Percentiles rank a stretch among this genome's conserved stretches.
Conservation (phyloP, 495 filamentous ascomycete genomes). For the Jackrogersella minutella region DNA sequence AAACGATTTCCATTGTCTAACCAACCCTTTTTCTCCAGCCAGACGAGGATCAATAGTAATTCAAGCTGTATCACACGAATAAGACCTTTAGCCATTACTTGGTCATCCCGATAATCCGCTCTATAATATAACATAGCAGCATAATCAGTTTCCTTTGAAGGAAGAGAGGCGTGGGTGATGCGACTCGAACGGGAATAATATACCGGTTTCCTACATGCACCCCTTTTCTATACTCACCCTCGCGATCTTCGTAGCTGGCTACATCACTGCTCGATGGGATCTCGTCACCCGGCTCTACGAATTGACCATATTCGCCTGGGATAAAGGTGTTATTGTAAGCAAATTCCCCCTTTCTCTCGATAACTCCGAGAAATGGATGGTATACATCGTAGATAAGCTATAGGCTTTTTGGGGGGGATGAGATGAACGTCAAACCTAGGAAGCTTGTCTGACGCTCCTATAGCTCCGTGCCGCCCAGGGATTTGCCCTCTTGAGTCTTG, state of each 20-base stretch:
- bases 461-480: slow-evolving; percentile 56
- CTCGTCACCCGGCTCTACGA: slow-evolving; percentile 95
- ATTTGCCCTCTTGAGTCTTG: slow-evolving; percentile 51
- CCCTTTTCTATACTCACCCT: slow-evolving; percentile 92
- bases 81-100: background rate
- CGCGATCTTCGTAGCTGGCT: slow-evolving; percentile 98
- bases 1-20: background rate
- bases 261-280: slow-evolving; percentile 98
- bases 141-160: background rate
- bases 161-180: slow-evolving; percentile 33
- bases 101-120: background rate
- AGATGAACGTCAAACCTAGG: background rate
- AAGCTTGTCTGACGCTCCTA: slow-evolving; percentile 19
- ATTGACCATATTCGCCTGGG: slow-evolving; percentile 95
- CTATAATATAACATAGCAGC: background rate
- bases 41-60: background rate
- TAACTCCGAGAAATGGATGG: background rate
- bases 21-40: background rate
- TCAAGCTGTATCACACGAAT: background rate
- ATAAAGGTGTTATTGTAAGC: slow-evolving; percentile 96
- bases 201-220: slow-evolving; percentile 71
- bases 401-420: background rate
- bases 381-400: background rate
- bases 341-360: background rate
- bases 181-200: slow-evolving; percentile 34